Base-by-base conservation (phyloP, 345 rosid genomes). In the Brassica cretica region DNA sequence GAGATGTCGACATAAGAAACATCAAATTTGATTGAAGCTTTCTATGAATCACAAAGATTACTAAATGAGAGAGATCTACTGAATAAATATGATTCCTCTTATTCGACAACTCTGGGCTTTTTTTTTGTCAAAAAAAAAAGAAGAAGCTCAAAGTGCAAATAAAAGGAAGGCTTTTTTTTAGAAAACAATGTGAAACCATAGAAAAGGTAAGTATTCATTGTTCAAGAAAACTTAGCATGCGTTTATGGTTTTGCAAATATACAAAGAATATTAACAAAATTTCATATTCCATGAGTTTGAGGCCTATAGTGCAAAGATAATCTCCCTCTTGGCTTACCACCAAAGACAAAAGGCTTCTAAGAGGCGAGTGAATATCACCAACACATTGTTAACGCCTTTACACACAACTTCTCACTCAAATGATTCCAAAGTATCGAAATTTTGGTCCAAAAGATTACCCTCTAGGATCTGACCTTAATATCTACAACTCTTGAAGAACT, bases 401-500 rank as follows among this genome's bases (percentile, higher is more conserved):
- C 35, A 41, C 35, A 16, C 37, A 71, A 64, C 7, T 69, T 62
- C 71, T 51, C 44, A 68, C 27, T 46, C 49, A 73, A 51, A 68
- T 51, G 18, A 74, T 74, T 79, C 78, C 65, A 35, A 68, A 37
- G 18, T 79, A 62, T 33, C 49, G 73, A 27, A 68, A 24, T 11
- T 68, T n/a, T 65, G 37, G 72, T 73, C 70, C 69, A 46, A 33
- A 65, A 70, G n/a, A 70, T 68, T 59, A 6, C 70, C 27, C 16
- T 46, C 65, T 68, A 51, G 70, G 59, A 78, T 61, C 65, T 73
- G 70, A 67, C 68, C 65, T 27, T 30, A 39, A 60, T 30, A 72
- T 44, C 18, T 56, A 12, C 66, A 68, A 68, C 29, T 66, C 18
- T 3, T 41, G n/a, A 8, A 60, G 15, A 33, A 33, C 12, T 49